Evolutionary conservation across 495 filamentous ascomycete species (phyloP), one percentile per base, ranked within the genome.

Genomic region (Cairneyella variabilis): DNA sequence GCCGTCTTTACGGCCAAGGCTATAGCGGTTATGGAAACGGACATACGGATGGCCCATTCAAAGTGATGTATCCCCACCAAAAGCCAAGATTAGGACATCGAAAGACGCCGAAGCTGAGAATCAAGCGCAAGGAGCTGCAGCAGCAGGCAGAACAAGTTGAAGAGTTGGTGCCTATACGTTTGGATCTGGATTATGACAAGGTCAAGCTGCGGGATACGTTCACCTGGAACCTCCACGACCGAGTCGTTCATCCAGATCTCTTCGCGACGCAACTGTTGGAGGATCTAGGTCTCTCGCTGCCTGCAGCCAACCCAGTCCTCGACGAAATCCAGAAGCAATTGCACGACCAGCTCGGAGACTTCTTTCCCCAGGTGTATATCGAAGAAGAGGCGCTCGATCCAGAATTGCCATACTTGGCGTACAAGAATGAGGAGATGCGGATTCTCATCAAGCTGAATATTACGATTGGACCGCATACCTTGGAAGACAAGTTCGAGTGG

Each of bases 351-450:
- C 76, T 97, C 23, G 83, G 83, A 59, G 93, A 97, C 60, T 97
- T 88, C 63, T 92, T 91, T 64, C 93, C 93, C 2, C 90, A 95
- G 51, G 81, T 90, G 26, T 90, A 82, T 66, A 86, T 93, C 41
- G 84, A 91, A 46, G 93, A 98, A 60, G 91, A 95, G 51, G 80
- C 93, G 6, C 74, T 97, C 42, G 93, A 97, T 65, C 88, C 91
- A 2, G 85, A 90, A 60, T 75, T 93, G 10, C 92, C 93, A 2
- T 98, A 97, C 66, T 82, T 78, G 36, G 91, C 93, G 3, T 96
- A 96, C 73, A 96, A 97, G 67, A 93, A 98, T 61, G 95, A 98
- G 61, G 93, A 98, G 70, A 96, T 98, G 92, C 84, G 93, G 50
- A 90, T 98, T 26, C 71, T 91, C 17, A 82, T 98, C 60, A 97